A percentile compares a stretch with the other conserved stretches of the same genome.
These are phyloP conservation scores for Volvariella volvacea DNA, from an alignment of 1,284 basidiomycete species.

Conservation along the genomic window DNA sequence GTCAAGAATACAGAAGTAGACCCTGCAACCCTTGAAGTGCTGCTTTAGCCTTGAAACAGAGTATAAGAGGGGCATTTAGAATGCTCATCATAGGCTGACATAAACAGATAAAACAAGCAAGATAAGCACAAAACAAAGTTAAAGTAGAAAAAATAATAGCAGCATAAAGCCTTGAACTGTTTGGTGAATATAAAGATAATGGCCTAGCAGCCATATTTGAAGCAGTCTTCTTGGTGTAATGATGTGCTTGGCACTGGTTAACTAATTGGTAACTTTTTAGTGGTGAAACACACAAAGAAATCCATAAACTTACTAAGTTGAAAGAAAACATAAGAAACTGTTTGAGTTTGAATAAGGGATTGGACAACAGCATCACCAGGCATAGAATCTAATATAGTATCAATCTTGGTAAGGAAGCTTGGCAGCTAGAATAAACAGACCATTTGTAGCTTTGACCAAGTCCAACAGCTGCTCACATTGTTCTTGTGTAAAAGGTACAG, in stretches of 20 bases:
- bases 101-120: conserved; percentile 7
- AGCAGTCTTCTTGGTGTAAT: conserved; percentile 54
- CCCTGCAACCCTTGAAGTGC: conserved; percentile 50
- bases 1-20: conserved; percentile 63
- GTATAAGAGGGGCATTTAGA: conserved; percentile 69
- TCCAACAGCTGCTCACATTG: conserved; percentile 67
- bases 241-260: conserved; percentile 66
- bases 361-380: not conserved
- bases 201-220: conserved; percentile 28
- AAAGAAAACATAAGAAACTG: conserved; percentile 60
- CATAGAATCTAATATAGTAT: too few relatives aligned
- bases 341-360: conserved; percentile 52
- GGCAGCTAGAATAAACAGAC: conserved; percentile 7
- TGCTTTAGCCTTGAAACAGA: conserved; percentile 68
- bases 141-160: conserved; percentile 5
- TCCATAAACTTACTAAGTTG: conserved; percentile 55
- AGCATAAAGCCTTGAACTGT: conserved; percentile 41
- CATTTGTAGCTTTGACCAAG: conserved; percentile 45
- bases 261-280: conserved; percentile 27
- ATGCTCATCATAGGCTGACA: conserved; percentile 46
- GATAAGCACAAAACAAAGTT: conserved; percentile 7
- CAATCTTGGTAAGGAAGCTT: too few relatives aligned
- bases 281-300: not conserved
- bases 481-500: conserved; percentile 62
- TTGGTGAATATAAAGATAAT: conserved; percentile 50